These are phyloP conservation scores for Fonsecaea pedrosoi DNA, from an alignment of 2,329 filamentous ascomycete species.

Conservation along the genomic window DNA sequence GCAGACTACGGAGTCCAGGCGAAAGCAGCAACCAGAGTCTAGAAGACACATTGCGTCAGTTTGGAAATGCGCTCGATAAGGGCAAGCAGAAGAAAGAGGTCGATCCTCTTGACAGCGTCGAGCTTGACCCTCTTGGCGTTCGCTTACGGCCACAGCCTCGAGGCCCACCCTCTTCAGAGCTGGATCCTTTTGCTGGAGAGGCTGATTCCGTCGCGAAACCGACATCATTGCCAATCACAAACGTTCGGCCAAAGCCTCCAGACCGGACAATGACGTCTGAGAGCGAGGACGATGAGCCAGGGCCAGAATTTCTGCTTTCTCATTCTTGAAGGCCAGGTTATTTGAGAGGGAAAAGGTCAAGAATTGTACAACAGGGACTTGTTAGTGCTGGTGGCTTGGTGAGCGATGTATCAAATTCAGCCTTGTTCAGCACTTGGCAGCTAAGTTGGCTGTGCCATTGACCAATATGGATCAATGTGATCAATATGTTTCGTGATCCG, in stretches of 20 bases:
- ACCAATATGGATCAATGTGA: neutral
- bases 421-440: neutral
- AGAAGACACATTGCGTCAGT: conserved; percentile 36
- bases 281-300: conserved; percentile 41
- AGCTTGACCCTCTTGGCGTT: neutral
- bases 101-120: neutral
- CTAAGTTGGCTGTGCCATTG: neutral
- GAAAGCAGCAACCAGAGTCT: conserved; percentile 39
- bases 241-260: conserved; percentile 12
- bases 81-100: conserved; percentile 18
- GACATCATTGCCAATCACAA: neutral
- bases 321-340: conserved; percentile 26
- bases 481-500: neutral
- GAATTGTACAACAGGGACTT: neutral
- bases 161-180: neutral
- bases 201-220: conserved; percentile 1
- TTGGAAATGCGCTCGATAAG: conserved; percentile 25
- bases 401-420: neutral
- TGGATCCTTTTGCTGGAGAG: neutral
- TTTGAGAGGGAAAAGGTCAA: neutral
- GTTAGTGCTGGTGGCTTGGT: neutral
- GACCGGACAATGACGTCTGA: conserved; percentile 26
- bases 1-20: conserved; percentile 19
- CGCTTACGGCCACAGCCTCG: neutral
- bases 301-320: conserved; percentile 41